Evolutionary conservation across 1,284 basidiomycete genomes (phyloP).

Genomic region (Ceraceosorus guamensis): DNA sequence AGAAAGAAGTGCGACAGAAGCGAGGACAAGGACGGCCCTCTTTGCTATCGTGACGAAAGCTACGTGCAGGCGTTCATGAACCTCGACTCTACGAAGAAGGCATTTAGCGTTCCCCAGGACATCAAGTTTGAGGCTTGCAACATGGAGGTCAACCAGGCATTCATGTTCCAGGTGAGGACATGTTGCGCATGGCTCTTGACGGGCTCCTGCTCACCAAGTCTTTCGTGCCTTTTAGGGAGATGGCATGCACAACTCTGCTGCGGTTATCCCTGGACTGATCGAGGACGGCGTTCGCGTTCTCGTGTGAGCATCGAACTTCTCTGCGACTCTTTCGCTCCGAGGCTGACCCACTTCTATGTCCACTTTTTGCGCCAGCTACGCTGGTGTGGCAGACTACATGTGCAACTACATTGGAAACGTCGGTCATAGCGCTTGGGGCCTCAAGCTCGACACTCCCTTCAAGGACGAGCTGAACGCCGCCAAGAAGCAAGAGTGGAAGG

Average conservation of each 20-base stretch:
- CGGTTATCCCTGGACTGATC: conserved; percentile 66
- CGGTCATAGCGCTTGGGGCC: conserved; percentile 42
- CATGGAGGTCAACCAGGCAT: conserved; percentile 59
- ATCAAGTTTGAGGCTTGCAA: conserved; percentile 58
- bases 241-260: conserved; percentile 67
- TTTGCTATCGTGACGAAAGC: conserved; percentile 57
- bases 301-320: conserved; percentile 47
- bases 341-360: no score
- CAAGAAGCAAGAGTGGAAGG: conserved; percentile 21
- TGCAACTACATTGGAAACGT: conserved; percentile 44
- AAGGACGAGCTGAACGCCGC: conserved; percentile 33
- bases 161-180: conserved; percentile 54
- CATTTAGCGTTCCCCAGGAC: conserved; percentile 62
- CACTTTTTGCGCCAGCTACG: conserved; percentile 52
- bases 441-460: conserved; percentile 31
- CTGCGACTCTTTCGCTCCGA: no score
- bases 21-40: conserved; percentile 56
- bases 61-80: conserved; percentile 50
- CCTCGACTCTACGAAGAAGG: conserved; percentile 59
- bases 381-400: conserved; percentile 70
- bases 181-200: no score
- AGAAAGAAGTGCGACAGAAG: conserved; percentile 65
- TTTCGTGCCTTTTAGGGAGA: conserved; percentile 54
- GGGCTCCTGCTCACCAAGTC: no score
- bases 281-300: conserved; percentile 68